These are phyloP conservation scores for Cornus controversa DNA, from an alignment of 148 eudicot species.

Conservation along the genomic window DNA sequence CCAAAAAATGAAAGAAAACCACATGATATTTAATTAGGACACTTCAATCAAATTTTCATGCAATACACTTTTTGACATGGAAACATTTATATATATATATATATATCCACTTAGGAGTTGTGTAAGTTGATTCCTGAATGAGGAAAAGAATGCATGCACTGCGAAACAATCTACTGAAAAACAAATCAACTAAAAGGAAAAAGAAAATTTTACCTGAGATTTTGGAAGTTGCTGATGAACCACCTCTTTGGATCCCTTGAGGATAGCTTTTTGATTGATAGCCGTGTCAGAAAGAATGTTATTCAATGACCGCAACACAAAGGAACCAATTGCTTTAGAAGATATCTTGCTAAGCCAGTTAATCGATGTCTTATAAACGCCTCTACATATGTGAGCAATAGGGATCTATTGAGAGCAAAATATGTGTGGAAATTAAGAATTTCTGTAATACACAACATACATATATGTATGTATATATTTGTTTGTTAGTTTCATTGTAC, in stretches of 20 bases:
- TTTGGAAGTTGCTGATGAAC: conserved; percentile 43
- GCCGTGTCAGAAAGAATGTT: conserved; percentile 46
- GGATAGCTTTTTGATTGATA: conserved; percentile 30
- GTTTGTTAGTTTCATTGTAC: not conserved
- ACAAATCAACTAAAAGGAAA: too few species aligned
- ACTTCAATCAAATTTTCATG: too few species aligned
- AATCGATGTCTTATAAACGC: conserved; percentile 56
- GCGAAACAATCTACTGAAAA: too few species aligned
- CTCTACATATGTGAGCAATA: conserved; percentile 47
- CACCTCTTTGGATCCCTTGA: conserved; percentile 46
- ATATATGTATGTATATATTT: too few species aligned
- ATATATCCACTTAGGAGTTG: too few species aligned
- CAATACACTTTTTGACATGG: too few species aligned
- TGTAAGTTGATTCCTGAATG: too few species aligned
- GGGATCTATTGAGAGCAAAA: conserved; percentile 45
- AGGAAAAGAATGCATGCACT: too few species aligned
- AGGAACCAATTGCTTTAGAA: conserved; percentile 42
- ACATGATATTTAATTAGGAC: too few species aligned
- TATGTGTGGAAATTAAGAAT: not conserved
- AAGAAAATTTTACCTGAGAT: conserved; percentile 41
- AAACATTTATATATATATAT: too few species aligned
- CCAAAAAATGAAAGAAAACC: not conserved
- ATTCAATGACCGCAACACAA: conserved; percentile 54
- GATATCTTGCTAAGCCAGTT: conserved; percentile 60
- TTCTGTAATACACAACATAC: not conserved